Conservation (phyloP, 2,329 filamentous ascomycete genomes). For the Penicillium hordei region DNA sequence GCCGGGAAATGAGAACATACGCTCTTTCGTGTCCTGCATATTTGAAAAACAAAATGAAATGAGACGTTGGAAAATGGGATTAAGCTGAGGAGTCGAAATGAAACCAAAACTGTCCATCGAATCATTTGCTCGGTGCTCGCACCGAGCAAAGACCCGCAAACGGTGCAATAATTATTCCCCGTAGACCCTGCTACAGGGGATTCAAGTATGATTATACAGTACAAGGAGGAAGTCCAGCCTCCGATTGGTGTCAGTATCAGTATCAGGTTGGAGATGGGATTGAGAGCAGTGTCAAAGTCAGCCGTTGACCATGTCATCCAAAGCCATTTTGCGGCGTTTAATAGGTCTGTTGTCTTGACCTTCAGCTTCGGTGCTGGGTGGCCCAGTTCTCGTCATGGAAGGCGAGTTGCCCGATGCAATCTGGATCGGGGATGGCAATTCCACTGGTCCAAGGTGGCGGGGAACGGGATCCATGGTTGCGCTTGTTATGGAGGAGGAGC, state of each 20-base stretch:
- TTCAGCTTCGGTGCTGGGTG: slow-evolving; percentile 21
- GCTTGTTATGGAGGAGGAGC: slow-evolving; percentile 23
- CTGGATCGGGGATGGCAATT: slow-evolving; percentile 20
- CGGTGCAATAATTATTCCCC: slow-evolving; percentile 12
- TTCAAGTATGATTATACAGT: slow-evolving; percentile 23
- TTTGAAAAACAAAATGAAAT: neutral
- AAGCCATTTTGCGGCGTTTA: slow-evolving; percentile 42
- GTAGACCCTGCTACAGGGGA: slow-evolving; percentile 25
- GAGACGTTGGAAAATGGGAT: neutral
- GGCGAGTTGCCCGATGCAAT: slow-evolving; percentile 19
- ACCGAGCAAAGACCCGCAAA: neutral
- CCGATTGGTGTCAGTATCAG: slow-evolving; percentile 2
- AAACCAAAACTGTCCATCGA: neutral
- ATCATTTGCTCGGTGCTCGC: neutral
- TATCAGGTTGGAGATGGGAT: neutral
- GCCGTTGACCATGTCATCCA: slow-evolving; percentile 44
- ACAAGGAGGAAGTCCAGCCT: slow-evolving; percentile 16
- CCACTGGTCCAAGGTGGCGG: slow-evolving; percentile 23
- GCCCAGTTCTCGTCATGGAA: slow-evolving; percentile 17
- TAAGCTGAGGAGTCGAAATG: neutral
- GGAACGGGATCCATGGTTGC: slow-evolving; percentile 23
- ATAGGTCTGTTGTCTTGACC: slow-evolving; percentile 28
- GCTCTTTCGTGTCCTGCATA: slow-evolving; percentile 9
- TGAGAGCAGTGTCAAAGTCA: slow-evolving; percentile 13
- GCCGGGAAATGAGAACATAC: slow-evolving; percentile 2